Evolutionary conservation across 1,284 basidiomycete genomes (phyloP).

Genomic region (Cutaneotrichosporon dermatis): DNA sequence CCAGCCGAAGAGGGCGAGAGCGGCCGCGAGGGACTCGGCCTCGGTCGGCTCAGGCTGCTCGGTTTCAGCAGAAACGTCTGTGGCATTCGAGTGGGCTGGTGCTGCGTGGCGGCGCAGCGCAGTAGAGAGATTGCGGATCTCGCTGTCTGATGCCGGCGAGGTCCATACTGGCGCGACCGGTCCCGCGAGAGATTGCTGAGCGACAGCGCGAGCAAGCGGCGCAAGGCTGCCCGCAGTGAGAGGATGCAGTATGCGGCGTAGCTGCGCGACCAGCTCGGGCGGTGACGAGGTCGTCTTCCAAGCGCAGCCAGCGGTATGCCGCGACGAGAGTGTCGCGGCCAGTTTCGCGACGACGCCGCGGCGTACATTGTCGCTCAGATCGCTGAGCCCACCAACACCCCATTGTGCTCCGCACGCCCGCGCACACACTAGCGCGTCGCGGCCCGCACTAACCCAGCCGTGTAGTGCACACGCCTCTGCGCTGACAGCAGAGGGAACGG

Average conservation of each 20-base stretch:
- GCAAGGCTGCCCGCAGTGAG: constrained; percentile 22
- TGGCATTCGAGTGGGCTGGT: not conserved
- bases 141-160: not conserved
- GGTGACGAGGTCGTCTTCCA: constrained; percentile 24
- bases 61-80: too few relatives aligned
- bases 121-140: constrained; percentile 7
- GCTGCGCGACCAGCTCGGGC: constrained; percentile 12
- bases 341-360: constrained; percentile 31
- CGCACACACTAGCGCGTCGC: constrained; percentile 25
- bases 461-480: constrained; percentile 20
- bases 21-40: constrained; percentile 12
- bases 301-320: constrained; percentile 28
- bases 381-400: constrained; percentile 13
- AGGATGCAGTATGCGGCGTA: constrained; percentile 30
- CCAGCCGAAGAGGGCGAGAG: constrained; percentile 39
- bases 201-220: constrained; percentile 23
- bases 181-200: constrained; percentile 15
- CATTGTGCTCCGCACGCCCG: constrained; percentile 11
- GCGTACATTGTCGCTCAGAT: constrained; percentile 3
- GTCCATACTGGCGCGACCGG: constrained; percentile 5
- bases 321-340: constrained; percentile 10
- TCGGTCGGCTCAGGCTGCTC: not conserved
- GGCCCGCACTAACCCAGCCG: constrained; percentile 29
- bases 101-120: not conserved
- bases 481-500: constrained; percentile 18